These are phyloP conservation scores for Phaeotremella skinneri DNA, from an alignment of 768 basidiomycete species.

Conservation along the genomic window DNA sequence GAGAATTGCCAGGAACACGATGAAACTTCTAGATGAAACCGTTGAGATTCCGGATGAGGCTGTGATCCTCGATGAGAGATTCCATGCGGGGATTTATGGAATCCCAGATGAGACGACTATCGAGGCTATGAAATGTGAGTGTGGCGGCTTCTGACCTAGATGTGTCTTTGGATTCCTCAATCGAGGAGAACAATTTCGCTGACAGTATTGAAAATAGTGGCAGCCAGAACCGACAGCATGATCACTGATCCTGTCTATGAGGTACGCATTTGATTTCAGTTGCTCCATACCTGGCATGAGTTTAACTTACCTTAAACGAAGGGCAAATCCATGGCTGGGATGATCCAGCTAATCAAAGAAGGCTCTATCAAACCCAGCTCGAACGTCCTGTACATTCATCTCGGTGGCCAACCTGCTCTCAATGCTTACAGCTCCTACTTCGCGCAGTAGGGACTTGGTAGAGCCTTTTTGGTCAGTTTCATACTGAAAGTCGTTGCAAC, in stretches of 20 bases:
- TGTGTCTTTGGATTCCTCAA: background rate
- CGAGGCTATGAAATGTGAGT: slow-evolving; percentile 31
- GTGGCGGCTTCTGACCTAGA: background rate
- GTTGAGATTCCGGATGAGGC: slow-evolving; percentile 25
- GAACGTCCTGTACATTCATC: slow-evolving; percentile 36
- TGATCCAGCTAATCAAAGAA: slow-evolving; percentile 35
- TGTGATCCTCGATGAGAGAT: slow-evolving; percentile 30
- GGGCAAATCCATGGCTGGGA: slow-evolving; percentile 33
- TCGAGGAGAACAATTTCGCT: no score
- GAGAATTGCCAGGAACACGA: slow-evolving; percentile 28
- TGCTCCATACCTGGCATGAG: background rate
- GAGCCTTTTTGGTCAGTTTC: background rate
- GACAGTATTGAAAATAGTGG: slow-evolving; percentile 9
- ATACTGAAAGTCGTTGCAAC: background rate
- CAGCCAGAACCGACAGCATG: slow-evolving; percentile 25
- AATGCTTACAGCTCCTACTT: slow-evolving; percentile 33
- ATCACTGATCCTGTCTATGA: slow-evolving; percentile 38
- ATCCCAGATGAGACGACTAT: slow-evolving; percentile 33
- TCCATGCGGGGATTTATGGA: slow-evolving; percentile 39
- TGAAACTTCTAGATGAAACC: slow-evolving; percentile 23
- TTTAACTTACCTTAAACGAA: background rate
- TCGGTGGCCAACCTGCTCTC: slow-evolving; percentile 37
- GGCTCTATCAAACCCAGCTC: slow-evolving; percentile 23
- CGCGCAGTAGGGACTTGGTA: slow-evolving; percentile 7
- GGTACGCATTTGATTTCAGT: background rate